Base-by-base conservation (phyloP, 768 basidiomycete species). In the Solioccasus polychromus region DNA sequence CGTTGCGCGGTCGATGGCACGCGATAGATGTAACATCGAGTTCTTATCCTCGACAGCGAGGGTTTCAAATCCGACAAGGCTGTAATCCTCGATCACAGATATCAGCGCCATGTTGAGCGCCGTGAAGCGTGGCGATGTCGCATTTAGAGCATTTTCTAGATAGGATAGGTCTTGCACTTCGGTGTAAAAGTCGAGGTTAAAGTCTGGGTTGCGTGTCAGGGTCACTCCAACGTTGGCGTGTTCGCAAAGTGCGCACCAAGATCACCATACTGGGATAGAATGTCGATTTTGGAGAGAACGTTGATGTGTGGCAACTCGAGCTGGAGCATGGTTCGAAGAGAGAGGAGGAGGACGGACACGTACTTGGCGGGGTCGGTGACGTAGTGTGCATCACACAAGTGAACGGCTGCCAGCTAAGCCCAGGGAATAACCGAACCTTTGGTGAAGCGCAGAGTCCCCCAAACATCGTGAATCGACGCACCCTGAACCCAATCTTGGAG, bases 261-360 rank as follows among this genome's bases (percentile, higher is more conserved):
- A 50, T 95, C 91, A 10, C 96, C 96, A 50, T 95, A 94, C 53
- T 86, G 81, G 15, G 78, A 73, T 15, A 99, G 72, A n/a, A 97
- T 71, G 67, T 99, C 96, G 44, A 98, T 76, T 67, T 99, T 99
- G 8, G 92, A 94, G 12, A 99, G 74, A 3, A 99, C 96, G 60
- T 99, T 98, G 68, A 99, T 75, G 62, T 98, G 96, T 0, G 96
- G 96, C n/a, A 98, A 77, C 59, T 96, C 96, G 44, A 99, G 77
- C 59, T 97, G 94, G n/a, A 99, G 75, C 96, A 98, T 98, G 14
- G 95, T 90, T 39, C 96, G 79, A 22, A 99, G 75, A 10, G 94
- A 91, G 11, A 97, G 80, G 28, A 99, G 77, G 34, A 97, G 76
- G 29, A 97, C 82, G 11, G 93, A 92, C 48, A 98, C 77, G 67